Percentiles rank a stretch among this genome's conserved stretches.
phyloP scores from a whole-genome alignment of 1,139 yeast species.

The Lodderomyces margitis region DNA sequence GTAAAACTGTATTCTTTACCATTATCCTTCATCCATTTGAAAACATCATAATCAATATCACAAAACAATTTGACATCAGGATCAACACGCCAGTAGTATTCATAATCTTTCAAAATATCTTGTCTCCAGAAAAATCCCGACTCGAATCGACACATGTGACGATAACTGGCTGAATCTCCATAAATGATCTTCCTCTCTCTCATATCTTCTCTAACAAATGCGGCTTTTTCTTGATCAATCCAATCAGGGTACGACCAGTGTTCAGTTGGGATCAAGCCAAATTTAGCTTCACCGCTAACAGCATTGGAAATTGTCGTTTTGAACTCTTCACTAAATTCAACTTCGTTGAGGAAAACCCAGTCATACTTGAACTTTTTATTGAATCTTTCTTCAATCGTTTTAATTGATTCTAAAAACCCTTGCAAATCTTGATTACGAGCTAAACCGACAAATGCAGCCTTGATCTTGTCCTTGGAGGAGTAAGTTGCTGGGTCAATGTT shows the following conservation, averaged over 20 bases:
- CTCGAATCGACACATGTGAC: conserved; percentile 91
- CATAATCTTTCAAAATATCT: conserved; percentile 65
- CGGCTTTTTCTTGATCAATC: conserved; percentile 60
- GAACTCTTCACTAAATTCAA: conserved; percentile 40
- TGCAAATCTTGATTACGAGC: conserved; percentile 43
- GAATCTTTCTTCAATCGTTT: conserved; percentile 47
- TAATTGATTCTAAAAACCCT: conserved; percentile 37
- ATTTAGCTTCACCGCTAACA: conserved; percentile 42
- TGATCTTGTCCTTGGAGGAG: conserved; percentile 25
- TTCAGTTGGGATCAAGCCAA: conserved; percentile 44
- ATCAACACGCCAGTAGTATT: conserved; percentile 94
- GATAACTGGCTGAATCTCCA: conserved; percentile 59
- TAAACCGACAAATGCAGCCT: conserved; percentile 46
- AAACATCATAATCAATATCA: conserved; percentile 79
- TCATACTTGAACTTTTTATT: conserved; percentile 42
- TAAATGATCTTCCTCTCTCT: conserved; percentile 53
- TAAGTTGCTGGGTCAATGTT: conserved; percentile 13
- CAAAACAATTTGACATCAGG: conserved; percentile 78
- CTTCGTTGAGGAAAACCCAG: conserved; percentile 49
- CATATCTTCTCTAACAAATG: conserved; percentile 50
- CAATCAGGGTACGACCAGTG: conserved; percentile 55
- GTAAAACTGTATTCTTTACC: conserved; percentile 76
- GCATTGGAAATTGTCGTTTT: conserved; percentile 33
- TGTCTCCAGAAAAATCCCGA: conserved; percentile 89
- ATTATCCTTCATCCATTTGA: conserved; percentile 76